Conservation (phyloP, 257 asterid species). For the Primulina eburnea region DNA sequence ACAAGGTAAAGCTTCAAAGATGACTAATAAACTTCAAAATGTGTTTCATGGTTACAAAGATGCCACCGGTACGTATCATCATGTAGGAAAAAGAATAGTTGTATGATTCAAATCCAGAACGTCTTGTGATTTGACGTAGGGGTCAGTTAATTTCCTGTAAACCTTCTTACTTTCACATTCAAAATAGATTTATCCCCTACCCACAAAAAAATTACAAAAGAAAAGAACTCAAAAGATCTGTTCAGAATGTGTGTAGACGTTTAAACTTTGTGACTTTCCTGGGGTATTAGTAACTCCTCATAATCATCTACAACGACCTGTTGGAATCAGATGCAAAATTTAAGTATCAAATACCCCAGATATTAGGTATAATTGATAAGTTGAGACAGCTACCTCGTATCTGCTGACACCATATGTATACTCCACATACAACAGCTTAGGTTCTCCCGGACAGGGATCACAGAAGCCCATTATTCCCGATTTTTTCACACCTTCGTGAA, state of each 20-base stretch:
- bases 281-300: constrained; percentile 69
- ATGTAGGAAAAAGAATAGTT: background rate
- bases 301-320: constrained; percentile 81
- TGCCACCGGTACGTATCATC: background rate
- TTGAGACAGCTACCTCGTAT: constrained; percentile 55
- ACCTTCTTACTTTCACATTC: background rate
- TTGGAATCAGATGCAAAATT: constrained; percentile 15
- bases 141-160: background rate
- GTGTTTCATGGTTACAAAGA: background rate
- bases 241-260: constrained; percentile 10
- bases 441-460: constrained; percentile 91
- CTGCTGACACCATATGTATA: constrained; percentile 49
- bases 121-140: background rate
- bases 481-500: constrained; percentile 84
- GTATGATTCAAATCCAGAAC: background rate
- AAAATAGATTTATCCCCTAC: background rate
- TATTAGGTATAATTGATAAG: background rate
- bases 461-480: constrained; percentile 99
- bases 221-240: background rate
- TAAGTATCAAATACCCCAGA: constrained; percentile 13
- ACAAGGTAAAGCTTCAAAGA: background rate
- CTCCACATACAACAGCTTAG: constrained; percentile 70
- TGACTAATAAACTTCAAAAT: background rate
- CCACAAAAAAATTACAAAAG: background rate
- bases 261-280: constrained; percentile 53